phyloP scores from a whole-genome alignment of 2,329 filamentous ascomycete genomes.

The Fusarium verticillioides region DNA sequence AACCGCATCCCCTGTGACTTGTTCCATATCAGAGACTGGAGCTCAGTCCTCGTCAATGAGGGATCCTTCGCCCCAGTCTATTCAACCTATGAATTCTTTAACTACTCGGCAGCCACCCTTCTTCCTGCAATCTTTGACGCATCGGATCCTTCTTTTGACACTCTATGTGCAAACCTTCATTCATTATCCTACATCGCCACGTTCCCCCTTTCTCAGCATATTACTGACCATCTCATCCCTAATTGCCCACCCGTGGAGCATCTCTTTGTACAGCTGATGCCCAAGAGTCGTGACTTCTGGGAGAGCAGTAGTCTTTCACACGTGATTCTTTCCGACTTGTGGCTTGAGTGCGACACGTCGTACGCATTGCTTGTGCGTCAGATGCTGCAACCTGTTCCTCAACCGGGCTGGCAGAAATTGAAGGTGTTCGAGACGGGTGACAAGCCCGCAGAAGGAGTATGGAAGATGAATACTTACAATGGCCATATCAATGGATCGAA shows the following conservation, averaged over 20 bases:
- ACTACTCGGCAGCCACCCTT: slow-evolving; percentile 71
- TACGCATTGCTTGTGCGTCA: slow-evolving; percentile 60
- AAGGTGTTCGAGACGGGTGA: slow-evolving; percentile 63
- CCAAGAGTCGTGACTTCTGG: slow-evolving; percentile 51
- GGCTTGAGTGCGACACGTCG: slow-evolving; percentile 65
- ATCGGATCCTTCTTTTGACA: slow-evolving; percentile 53
- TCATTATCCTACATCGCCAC: slow-evolving; percentile 71
- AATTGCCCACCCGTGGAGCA: slow-evolving; percentile 62
- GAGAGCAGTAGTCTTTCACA: slow-evolving; percentile 53
- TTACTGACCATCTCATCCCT: slow-evolving; percentile 59
- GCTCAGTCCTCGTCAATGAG: slow-evolving; percentile 75
- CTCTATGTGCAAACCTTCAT: slow-evolving; percentile 53
- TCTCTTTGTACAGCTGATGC: slow-evolving; percentile 64
- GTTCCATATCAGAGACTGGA: slow-evolving; percentile 72
- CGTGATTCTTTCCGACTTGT: slow-evolving; percentile 57
- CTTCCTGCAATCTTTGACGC: slow-evolving; percentile 62
- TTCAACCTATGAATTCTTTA: slow-evolving; percentile 76
- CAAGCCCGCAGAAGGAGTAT: slow-evolving; percentile 56
- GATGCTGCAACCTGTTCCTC: slow-evolving; percentile 48
- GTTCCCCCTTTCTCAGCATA: slow-evolving; percentile 73
- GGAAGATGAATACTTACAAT: slow-evolving; percentile 58
- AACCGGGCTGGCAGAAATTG: slow-evolving; percentile 54
- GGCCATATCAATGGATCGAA: slow-evolving; percentile 50
- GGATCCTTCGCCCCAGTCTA: slow-evolving; percentile 79
- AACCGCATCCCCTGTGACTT: slow-evolving; percentile 53